These are phyloP conservation scores for Melaleuca quinquenervia DNA, from an alignment of 345 rosid genomes.

Conservation along the genomic window DNA sequence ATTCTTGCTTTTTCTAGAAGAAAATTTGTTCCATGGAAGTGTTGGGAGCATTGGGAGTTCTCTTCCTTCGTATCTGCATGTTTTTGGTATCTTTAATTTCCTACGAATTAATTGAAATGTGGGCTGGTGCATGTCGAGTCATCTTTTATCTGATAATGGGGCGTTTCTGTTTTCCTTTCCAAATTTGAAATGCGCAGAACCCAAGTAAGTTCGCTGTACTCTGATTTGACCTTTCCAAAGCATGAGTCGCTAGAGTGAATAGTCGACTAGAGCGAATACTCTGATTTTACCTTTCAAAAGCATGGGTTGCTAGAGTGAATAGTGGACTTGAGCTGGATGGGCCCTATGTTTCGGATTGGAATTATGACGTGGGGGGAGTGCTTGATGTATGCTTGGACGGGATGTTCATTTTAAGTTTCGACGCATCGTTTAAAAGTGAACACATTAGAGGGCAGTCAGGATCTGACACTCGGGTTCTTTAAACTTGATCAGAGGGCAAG, in stretches of 20 bases:
- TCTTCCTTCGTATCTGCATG: background rate
- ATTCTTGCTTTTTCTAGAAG: background rate
- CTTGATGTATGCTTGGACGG: background rate
- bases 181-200: background rate
- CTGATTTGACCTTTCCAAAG: background rate
- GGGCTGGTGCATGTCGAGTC: background rate
- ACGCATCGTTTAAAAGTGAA: background rate
- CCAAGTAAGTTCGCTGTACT: background rate
- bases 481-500: background rate
- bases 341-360: background rate
- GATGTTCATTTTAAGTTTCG: background rate
- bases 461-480: background rate
- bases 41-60: background rate
- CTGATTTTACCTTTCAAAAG: background rate
- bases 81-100: background rate
- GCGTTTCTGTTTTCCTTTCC: background rate
- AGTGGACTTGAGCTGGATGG: background rate
- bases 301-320: background rate
- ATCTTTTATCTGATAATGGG: background rate
- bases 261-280: background rate
- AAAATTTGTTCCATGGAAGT: conserved; percentile 5
- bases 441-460: background rate
- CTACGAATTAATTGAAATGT: background rate
- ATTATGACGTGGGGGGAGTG: background rate
- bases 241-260: background rate